These are phyloP conservation scores for Fusarium xyrophilum DNA, from an alignment of 2,329 filamentous ascomycete species.

Conservation along the genomic window DNA sequence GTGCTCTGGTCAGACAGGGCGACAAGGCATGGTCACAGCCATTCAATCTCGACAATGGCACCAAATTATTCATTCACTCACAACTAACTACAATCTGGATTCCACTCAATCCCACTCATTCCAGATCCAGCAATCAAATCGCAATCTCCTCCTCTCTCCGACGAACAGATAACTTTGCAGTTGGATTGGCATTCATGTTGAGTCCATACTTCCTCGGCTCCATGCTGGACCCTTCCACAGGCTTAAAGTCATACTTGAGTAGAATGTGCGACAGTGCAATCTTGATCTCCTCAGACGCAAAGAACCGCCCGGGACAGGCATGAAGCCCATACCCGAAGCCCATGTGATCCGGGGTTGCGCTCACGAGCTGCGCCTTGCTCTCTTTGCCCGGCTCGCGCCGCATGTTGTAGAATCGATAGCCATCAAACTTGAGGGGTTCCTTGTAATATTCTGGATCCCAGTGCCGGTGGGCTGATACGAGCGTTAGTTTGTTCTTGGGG, in stretches of 20 bases:
- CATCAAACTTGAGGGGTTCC: neutral
- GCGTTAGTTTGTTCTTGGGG: neutral
- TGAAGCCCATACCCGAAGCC: neutral
- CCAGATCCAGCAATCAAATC: neutral
- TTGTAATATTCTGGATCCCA: neutral
- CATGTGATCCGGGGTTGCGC: neutral
- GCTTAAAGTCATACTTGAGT: neutral
- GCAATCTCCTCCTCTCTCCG: neutral
- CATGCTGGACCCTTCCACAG: neutral
- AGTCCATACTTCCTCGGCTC: neutral
- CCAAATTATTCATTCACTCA: neutral
- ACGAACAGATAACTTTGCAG: neutral
- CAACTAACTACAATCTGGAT: neutral
- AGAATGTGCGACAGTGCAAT: neutral
- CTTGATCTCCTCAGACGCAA: neutral
- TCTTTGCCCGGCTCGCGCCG: neutral
- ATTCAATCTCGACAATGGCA: neutral
- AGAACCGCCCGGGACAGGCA: neutral
- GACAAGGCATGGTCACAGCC: accelerated
- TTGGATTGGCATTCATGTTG: neutral
- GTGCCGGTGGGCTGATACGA: neutral
- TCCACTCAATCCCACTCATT: no score
- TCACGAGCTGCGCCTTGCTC: neutral
- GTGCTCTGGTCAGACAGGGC: accelerated
- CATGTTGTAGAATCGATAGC: neutral